Percentiles rank a stretch among this genome's conserved stretches.
phyloP scores from a whole-genome alignment of 2,329 filamentous ascomycete genomes.

The Pseudocercospora fijiensis region DNA sequence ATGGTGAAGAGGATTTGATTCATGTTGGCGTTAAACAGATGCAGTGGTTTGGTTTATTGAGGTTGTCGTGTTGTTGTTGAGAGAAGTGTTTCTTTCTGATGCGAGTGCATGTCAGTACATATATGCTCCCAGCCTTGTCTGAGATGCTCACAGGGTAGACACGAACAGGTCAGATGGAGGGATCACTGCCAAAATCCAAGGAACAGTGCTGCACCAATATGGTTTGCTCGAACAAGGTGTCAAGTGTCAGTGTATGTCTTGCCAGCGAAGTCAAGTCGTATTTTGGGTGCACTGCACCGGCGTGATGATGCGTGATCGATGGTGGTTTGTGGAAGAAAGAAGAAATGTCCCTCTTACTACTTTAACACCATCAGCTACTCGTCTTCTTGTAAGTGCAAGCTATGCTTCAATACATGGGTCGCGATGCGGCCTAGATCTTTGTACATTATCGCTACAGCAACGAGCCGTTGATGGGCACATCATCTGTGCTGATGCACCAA shows the following conservation, averaged over 20 bases:
- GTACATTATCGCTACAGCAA: not conserved
- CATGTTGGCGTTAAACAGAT: not conserved
- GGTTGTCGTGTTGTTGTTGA: not conserved
- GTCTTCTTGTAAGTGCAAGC: not conserved
- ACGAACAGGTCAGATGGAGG: not conserved
- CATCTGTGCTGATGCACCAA: constrained; percentile 1
- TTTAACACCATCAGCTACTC: not conserved
- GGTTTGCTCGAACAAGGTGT: constrained; percentile 3
- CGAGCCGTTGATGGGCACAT: not conserved
- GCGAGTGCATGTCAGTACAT: not conserved
- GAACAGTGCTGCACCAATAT: not conserved
- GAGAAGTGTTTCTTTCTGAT: not conserved
- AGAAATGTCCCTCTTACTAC: not conserved
- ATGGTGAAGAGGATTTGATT: not conserved
- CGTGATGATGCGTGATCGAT: not conserved
- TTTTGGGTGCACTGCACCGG: not conserved
- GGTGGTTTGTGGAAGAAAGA: not conserved
- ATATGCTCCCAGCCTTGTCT: not conserved
- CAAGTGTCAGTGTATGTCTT: not conserved
- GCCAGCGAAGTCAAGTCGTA: not conserved
- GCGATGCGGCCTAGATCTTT: not conserved
- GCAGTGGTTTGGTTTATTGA: not conserved
- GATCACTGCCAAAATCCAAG: not conserved
- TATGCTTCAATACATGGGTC: not conserved
- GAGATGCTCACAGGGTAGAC: not conserved